Conservation (phyloP, 208 protist species). For the Tetramitus jugosus region DNA sequence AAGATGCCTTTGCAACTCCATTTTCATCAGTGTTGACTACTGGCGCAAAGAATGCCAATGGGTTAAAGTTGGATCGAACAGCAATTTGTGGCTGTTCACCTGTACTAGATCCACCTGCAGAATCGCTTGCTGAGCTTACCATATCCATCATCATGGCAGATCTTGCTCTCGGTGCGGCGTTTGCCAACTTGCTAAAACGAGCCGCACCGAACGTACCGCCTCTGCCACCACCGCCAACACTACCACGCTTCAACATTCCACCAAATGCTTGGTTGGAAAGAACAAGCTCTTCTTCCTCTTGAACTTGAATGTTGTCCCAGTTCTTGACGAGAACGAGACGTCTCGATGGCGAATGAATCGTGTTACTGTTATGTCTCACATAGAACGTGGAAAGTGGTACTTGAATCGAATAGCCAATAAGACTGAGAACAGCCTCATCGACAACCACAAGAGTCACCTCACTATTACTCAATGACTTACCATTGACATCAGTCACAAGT, state of each 20-base stretch:
- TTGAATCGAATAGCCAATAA: neutral
- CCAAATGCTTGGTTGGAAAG: too few relatives aligned
- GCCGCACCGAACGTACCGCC: too few relatives aligned
- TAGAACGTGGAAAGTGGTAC: neutral
- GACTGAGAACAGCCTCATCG: constrained; percentile 1
- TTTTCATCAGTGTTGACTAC: neutral
- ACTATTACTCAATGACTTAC: neutral
- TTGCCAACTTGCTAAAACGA: neutral
- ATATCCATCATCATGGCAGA: neutral
- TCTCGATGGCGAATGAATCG: too few relatives aligned
- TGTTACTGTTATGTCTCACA: too few relatives aligned
- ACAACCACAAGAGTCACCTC: constrained; percentile 12
- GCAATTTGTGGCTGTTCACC: neutral
- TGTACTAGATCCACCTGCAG: neutral
- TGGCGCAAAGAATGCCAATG: neutral
- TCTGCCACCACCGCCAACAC: too few relatives aligned
- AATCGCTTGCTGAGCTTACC: constrained; percentile 5
- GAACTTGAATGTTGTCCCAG: too few relatives aligned
- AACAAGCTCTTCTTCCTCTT: too few relatives aligned
- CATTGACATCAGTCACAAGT: neutral
- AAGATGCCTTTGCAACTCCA: neutral
- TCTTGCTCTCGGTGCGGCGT: neutral
- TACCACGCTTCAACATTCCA: too few relatives aligned
- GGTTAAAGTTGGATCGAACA: neutral
- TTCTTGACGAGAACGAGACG: too few relatives aligned